Evolutionary conservation across 306 rosid species (phyloP).

Genomic region (Elaeagnus macrophylla): DNA sequence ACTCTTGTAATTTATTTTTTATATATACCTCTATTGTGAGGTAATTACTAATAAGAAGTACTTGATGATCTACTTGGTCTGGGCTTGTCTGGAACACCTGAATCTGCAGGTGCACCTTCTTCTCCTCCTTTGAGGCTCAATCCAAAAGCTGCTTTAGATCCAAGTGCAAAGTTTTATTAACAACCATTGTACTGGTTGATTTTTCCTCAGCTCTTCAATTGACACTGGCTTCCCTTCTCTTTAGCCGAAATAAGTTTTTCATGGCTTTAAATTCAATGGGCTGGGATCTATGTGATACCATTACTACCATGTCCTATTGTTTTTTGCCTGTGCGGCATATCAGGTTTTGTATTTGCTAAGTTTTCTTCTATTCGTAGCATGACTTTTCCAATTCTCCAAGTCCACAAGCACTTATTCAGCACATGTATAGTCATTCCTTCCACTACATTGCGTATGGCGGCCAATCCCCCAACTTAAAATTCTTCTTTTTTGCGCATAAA

Average conservation of each 20-base stretch:
- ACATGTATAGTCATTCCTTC: conserved; percentile 81
- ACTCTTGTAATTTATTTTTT: too few species aligned
- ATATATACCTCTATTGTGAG: too few species aligned
- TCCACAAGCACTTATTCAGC: conserved; percentile 61
- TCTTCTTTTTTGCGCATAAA: conserved; percentile 91
- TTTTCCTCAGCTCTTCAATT: conserved; percentile 6
- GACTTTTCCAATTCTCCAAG: conserved; percentile 39
- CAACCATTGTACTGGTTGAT: conserved; percentile 16
- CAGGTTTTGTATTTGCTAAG: background rate
- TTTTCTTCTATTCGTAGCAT: background rate
- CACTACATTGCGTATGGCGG: conserved; percentile 98
- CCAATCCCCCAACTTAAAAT: conserved; percentile 79
- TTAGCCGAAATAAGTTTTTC: background rate
- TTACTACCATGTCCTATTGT: too few species aligned
- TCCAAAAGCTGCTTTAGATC: conserved; percentile 77
- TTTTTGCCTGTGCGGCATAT: background rate
- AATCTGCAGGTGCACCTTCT: conserved; percentile 36
- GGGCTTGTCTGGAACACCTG: conserved; percentile 43
- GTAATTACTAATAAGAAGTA: too few species aligned
- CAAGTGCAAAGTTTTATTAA: conserved; percentile 64
- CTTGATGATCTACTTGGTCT: conserved; percentile 90
- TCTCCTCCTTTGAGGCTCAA: conserved; percentile 80
- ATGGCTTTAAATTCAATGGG: too few species aligned
- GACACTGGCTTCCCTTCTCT: conserved; percentile 1
- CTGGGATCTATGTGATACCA: too few species aligned